These are phyloP conservation scores for Apiospora arundinis DNA, from an alignment of 2,329 filamentous ascomycete genomes.

Conservation along the genomic window DNA sequence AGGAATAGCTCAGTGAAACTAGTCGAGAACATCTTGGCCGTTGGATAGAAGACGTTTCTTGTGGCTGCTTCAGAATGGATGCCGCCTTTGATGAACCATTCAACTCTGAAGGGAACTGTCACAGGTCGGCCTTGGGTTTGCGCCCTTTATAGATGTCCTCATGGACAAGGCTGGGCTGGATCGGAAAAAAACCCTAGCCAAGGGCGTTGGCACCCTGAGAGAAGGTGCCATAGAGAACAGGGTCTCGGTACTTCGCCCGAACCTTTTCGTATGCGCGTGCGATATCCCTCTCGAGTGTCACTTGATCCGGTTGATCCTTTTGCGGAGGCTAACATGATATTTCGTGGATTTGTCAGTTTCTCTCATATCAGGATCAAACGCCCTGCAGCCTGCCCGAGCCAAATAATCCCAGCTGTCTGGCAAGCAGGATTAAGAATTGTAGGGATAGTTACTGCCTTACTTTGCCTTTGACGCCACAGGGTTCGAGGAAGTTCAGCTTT, in stretches of 20 bases:
- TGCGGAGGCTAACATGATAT: neutral
- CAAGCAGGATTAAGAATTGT: neutral
- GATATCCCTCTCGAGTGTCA: neutral
- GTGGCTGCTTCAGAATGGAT: neutral
- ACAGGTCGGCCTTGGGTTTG: too few species aligned
- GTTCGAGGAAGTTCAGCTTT: neutral
- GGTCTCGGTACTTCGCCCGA: neutral
- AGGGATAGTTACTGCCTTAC: neutral
- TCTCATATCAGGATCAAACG: neutral
- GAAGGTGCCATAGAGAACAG: neutral
- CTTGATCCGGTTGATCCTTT: neutral
- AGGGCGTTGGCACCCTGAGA: neutral
- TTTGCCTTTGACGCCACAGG: neutral
- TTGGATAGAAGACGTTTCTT: neutral
- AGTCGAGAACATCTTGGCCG: neutral
- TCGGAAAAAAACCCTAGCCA: neutral
- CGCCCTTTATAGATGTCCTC: neutral
- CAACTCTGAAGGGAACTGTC: neutral
- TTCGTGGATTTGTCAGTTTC: neutral
- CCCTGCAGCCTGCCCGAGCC: neutral
- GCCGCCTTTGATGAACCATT: neutral
- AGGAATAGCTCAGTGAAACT: neutral
- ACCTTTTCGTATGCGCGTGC: neutral
- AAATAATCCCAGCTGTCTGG: neutral
- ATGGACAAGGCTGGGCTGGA: neutral